These are phyloP conservation scores for Bonia amplexicaulis DNA, from an alignment of 176 grass and related monocot genomes.

Conservation along the genomic window DNA sequence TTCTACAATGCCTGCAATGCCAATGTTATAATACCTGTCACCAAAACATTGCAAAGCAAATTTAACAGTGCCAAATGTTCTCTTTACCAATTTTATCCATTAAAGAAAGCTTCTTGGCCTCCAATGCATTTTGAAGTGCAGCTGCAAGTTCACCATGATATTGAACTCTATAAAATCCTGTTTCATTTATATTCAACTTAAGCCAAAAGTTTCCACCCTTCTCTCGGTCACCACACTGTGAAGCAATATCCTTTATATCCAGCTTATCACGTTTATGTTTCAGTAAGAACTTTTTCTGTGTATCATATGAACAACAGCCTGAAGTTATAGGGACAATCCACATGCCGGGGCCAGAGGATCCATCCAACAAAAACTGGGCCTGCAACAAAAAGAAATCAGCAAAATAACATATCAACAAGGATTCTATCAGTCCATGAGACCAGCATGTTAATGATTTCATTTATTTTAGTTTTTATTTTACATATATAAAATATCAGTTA, in stretches of 20 bases:
- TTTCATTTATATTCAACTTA: constrained; percentile 79
- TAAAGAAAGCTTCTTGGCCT: constrained; percentile 57
- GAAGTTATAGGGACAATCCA: constrained; percentile 82
- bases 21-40: constrained; percentile 14
- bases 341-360: constrained; percentile 48
- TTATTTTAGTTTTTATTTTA: not conserved
- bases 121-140: constrained; percentile 62
- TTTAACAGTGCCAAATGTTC: not conserved
- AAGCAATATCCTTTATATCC: constrained; percentile 38
- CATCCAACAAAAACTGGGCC: constrained; percentile 82
- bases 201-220: constrained; percentile 59
- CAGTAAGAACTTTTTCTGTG: constrained; percentile 51
- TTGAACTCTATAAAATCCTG: constrained; percentile 82
- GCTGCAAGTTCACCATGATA: constrained; percentile 73
- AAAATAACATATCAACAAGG: not conserved
- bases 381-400: constrained; percentile 31
- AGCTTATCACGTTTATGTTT: constrained; percentile 64
- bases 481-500: not conserved
- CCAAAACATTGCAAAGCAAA: constrained; percentile 2
- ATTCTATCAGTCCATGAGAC: not conserved
- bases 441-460: not conserved
- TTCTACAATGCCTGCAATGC: constrained; percentile 67
- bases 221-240: constrained; percentile 25
- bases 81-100: constrained; percentile 82
- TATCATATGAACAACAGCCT: constrained; percentile 51